Base-by-base conservation (phyloP, 192 early-diverging fungal species). In the Funneliformis mosseae region DNA sequence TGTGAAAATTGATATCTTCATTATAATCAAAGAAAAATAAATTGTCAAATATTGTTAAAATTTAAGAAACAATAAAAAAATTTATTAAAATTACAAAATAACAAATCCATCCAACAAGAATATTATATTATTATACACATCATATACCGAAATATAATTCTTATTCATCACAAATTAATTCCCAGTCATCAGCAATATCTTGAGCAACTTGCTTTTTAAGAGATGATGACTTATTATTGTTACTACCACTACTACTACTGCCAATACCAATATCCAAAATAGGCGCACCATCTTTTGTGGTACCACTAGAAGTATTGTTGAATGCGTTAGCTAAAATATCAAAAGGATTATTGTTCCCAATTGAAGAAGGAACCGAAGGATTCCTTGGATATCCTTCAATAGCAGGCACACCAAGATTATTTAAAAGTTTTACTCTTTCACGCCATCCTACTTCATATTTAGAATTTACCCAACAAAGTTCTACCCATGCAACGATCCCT, bases 381-480 rank as follows among this genome's bases (percentile, higher is more conserved):
- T 62, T 38, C 16, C 8, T n/a, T n/a, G 7, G 16, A 23, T 33
- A 14, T 8, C 48, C 16, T 25, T 23, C 72, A 23, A 10, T 72
- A 23, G 28, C 8, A 59, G 73, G 39, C 61, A 33, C 33, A 23
- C 23, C 23, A 41, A 25, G 18, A 62, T 39, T 76, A 5, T 39
- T 68, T n/a, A 68, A 59, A 23, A 50, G 5, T 48, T 78, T 78
- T 8, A 27, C 39, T 21, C 33, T 60, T 28, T 78, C 77, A 14
- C 41, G 84, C 80, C 88, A 87, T 7, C 85, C 83, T 0, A 91
- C 82, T 42, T 88, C 84, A 27, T 82, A 87, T 33, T 88, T 83
- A 21, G 83, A 79, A 64, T 91, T 89, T 10, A 91, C 84, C 90
- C 90, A 91, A 80, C 90, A 91, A 16, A 88, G 83, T 62, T 87